phyloP scores from a whole-genome alignment of 768 basidiomycete species.

The Obba rivulosa region DNA sequence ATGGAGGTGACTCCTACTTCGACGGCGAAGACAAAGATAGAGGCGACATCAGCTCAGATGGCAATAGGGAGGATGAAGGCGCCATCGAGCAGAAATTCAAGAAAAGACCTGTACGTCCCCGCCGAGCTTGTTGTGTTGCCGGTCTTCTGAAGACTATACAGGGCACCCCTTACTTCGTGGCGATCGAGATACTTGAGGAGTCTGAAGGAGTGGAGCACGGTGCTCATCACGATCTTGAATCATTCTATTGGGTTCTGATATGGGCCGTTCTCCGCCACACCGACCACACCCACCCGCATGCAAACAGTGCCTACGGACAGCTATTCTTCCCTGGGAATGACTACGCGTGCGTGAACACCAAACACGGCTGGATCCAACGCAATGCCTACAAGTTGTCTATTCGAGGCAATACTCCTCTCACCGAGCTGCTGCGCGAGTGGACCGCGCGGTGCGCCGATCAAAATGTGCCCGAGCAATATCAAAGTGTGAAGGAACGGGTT shows the following conservation, averaged over 20 bases:
- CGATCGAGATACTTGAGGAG: background rate
- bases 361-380: background rate
- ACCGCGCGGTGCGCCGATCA: background rate
- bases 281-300: background rate
- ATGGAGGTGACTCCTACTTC: too few species aligned
- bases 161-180: constrained; percentile 8
- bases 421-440: background rate
- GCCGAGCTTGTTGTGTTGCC: background rate
- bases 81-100: background rate
- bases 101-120: background rate
- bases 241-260: constrained; percentile 11
- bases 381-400: background rate
- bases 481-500: too few species aligned
- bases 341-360: background rate
- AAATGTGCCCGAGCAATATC: too few species aligned
- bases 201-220: background rate
- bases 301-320: background rate
- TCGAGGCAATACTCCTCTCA: background rate
- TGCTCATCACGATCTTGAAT: constrained; percentile 9
- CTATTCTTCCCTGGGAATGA: background rate
- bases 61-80: background rate
- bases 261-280: constrained; percentile 10
- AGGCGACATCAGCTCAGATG: background rate
- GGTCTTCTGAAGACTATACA: background rate
- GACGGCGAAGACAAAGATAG: background rate